These are phyloP conservation scores for Glycine tomentella DNA, from an alignment of 306 rosid genomes.

Conservation along the genomic window DNA sequence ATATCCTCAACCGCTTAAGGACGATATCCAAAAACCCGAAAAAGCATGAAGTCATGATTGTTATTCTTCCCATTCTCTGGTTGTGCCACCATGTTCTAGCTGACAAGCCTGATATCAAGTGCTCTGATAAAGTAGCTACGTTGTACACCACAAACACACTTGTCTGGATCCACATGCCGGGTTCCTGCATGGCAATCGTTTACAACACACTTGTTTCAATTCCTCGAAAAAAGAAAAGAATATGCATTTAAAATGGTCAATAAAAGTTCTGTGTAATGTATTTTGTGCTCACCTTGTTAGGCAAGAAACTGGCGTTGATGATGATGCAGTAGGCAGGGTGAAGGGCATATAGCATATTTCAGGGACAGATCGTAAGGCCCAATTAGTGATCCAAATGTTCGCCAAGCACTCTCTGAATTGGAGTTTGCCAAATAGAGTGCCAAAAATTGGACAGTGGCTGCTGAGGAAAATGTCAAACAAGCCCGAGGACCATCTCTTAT, in stretches of 20 bases:
- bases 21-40: slow-evolving; percentile 52
- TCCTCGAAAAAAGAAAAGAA: no score
- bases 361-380: slow-evolving; percentile 56
- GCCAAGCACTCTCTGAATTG: slow-evolving; percentile 63
- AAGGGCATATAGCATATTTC: slow-evolving; percentile 68
- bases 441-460: slow-evolving; percentile 60
- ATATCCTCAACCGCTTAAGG: slow-evolving; percentile 49
- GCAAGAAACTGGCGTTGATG: slow-evolving; percentile 68
- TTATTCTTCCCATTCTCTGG: slow-evolving; percentile 63
- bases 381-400: slow-evolving; percentile 50
- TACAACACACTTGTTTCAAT: not conserved
- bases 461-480: slow-evolving; percentile 59
- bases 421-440: slow-evolving; percentile 58
- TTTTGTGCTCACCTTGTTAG: slow-evolving; percentile 55
- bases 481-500: slow-evolving; percentile 74
- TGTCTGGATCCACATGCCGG: slow-evolving; percentile 45
- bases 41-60: slow-evolving; percentile 54
- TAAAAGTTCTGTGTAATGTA: not conserved
- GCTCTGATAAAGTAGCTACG: slow-evolving; percentile 44
- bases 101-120: slow-evolving; percentile 54
- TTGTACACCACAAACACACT: slow-evolving; percentile 42
- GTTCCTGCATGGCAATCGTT: slow-evolving; percentile 36
- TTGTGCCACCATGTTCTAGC: slow-evolving; percentile 81
- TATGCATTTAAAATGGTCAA: no score
- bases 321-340: slow-evolving; percentile 68